Percentiles rank a stretch among this genome's conserved stretches.
Evolutionary conservation across 2,329 filamentous ascomycete genomes (phyloP).

Genomic region (Trichoderma sp.): DNA sequence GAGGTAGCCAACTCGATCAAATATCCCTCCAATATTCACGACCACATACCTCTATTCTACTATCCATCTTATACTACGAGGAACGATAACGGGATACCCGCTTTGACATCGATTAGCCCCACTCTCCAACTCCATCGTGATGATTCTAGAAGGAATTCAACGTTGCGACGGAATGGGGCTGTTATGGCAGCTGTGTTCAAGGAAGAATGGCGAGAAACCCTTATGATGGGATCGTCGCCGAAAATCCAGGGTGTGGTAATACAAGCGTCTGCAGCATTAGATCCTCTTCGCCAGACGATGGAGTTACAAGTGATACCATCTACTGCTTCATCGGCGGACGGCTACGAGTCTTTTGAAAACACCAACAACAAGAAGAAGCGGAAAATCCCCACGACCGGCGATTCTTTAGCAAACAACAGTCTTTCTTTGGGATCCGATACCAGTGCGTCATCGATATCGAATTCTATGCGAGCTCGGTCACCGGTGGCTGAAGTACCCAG

Average conservation of each 20-base stretch:
- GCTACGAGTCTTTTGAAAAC: conserved; percentile 97
- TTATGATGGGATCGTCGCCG: conserved; percentile 50
- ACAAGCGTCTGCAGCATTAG: conserved; percentile 47
- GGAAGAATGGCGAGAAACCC: conserved; percentile 52
- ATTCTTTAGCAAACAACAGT: conserved; percentile 53
- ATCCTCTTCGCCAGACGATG: conserved; percentile 45
- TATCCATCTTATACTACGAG: conserved; percentile 57
- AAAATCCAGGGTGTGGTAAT: conserved; percentile 48
- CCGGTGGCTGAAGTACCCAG: conserved; percentile 37
- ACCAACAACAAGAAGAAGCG: conserved; percentile 99
- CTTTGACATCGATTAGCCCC: background rate
- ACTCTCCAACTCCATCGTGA: conserved; percentile 28
- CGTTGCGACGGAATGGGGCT: conserved; percentile 31
- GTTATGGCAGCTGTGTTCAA: conserved; percentile 56
- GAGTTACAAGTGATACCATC: conserved; percentile 64
- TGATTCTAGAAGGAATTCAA: conserved; percentile 31
- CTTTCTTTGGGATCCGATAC: conserved; percentile 45
- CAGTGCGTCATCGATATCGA: conserved; percentile 41
- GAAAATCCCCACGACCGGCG: conserved; percentile 90
- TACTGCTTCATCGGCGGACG: conserved; percentile 72
- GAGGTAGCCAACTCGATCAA: conserved; percentile 80
- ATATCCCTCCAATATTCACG: conserved; percentile 75
- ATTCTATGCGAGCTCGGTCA: conserved; percentile 31
- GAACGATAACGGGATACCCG: conserved; percentile 41
- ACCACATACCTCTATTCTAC: conserved; percentile 72